Percentiles rank a stretch among this genome's conserved stretches.
Evolutionary conservation across 73 alveolate genomes (phyloP).

Genomic region (Symbiodinium pilosum): DNA sequence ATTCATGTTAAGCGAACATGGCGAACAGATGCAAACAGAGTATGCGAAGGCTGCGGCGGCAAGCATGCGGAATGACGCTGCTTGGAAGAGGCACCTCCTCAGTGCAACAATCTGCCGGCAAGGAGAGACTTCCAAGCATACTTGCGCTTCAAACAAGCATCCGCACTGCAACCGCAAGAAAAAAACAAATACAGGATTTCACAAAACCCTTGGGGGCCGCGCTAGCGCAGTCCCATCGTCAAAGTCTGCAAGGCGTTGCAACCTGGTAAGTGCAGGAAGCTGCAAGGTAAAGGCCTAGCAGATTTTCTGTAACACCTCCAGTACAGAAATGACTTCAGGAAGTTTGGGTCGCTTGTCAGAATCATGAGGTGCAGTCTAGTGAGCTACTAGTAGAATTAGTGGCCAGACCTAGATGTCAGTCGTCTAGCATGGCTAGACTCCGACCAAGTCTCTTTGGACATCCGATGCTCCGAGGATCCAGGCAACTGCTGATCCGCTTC

Average conservation of each 20-base stretch:
- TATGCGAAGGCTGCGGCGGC: not conserved
- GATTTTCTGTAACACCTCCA: too few relatives aligned
- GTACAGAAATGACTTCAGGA: too few relatives aligned
- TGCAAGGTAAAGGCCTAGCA: too few relatives aligned
- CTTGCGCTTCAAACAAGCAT: not conserved
- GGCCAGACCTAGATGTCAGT: too few relatives aligned
- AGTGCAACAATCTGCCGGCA: too few relatives aligned
- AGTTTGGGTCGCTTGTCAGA: too few relatives aligned
- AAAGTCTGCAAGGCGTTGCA: slow-evolving; percentile 18
- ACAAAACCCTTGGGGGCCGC: not conserved
- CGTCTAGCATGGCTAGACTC: too few relatives aligned
- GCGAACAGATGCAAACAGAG: too few relatives aligned
- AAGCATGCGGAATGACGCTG: slow-evolving; percentile 15
- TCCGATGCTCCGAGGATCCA: too few relatives aligned
- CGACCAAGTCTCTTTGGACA: too few relatives aligned
- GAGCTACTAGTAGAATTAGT: too few relatives aligned
- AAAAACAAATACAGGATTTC: not conserved
- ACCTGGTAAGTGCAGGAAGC: not conserved
- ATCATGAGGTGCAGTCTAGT: too few relatives aligned
- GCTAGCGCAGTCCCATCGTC: slow-evolving; percentile 10
- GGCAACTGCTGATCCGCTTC: slow-evolving; percentile 48
- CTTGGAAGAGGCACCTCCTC: slow-evolving; percentile 61
- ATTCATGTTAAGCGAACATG: not conserved
- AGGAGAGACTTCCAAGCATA: not conserved
- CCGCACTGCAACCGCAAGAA: not conserved